Conservation (phyloP, 768 basidiomycete genomes). For the Tylopilus sp. region DNA sequence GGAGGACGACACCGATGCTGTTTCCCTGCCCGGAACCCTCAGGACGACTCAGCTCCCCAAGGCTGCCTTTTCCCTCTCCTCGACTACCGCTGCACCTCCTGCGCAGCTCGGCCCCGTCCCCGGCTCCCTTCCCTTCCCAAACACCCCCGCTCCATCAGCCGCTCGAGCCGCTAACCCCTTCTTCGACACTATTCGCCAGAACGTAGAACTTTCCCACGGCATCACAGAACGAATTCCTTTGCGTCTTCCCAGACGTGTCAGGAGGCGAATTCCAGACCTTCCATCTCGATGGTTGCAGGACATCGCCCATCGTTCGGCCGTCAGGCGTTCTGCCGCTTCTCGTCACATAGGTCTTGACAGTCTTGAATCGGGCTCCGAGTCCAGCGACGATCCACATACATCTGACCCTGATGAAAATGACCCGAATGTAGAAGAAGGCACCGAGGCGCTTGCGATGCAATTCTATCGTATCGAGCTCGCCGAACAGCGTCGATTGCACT, state of each 20-base stretch:
- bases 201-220: conserved; percentile 71
- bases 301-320: conserved; percentile 55
- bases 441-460: conserved; percentile 83
- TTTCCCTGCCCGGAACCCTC: conserved; percentile 31
- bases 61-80: conserved; percentile 57
- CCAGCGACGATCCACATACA: conserved; percentile 31
- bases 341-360: conserved; percentile 15
- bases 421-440: conserved; percentile 57
- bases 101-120: conserved; percentile 4
- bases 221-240: conserved; percentile 83
- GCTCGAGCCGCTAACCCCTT: conserved; percentile 69
- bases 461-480: conserved; percentile 91
- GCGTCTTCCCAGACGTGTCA: conserved; percentile 45
- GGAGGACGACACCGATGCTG: conserved; percentile 43
- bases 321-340: conserved; percentile 11
- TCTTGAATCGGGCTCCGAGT: conserved; percentile 32
- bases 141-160: conserved; percentile 22
- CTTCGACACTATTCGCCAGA: conserved; percentile 91
- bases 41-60: conserved; percentile 60
- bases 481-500: conserved; percentile 85
- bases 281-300: conserved; percentile 78
- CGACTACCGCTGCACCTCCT: conserved; percentile 33
- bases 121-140: neutral
- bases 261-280: conserved; percentile 63
- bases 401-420: conserved; percentile 35